Conservation (phyloP, 192 early-diverging fungal species). For the Umbelopsis sp. region DNA sequence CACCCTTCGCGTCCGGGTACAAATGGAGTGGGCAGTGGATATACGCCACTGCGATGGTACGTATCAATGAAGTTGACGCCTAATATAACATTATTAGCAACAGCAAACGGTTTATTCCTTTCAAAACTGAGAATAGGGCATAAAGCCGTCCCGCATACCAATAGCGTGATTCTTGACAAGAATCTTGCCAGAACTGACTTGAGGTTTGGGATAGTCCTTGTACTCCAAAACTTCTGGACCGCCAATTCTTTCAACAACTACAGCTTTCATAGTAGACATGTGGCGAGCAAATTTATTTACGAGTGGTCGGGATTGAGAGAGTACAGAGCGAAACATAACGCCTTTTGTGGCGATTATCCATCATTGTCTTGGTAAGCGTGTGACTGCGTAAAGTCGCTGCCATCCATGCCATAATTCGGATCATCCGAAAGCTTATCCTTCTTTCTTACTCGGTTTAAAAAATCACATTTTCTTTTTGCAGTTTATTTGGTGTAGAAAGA, state of each 20-base stretch:
- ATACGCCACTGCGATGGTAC: constrained; percentile 83
- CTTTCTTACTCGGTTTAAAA: too few relatives aligned
- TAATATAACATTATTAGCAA: constrained; percentile 4
- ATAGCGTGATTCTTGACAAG: constrained; percentile 76
- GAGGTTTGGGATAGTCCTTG: constrained; percentile 52
- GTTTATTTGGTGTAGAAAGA: too few relatives aligned
- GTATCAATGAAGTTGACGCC: constrained; percentile 91
- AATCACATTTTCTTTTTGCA: too few relatives aligned
- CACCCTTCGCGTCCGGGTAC: constrained; percentile 78
- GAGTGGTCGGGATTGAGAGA: not conserved
- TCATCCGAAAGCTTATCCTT: too few relatives aligned
- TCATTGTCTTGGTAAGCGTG: too few relatives aligned
- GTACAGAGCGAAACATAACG: constrained; percentile 7
- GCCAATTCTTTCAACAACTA: constrained; percentile 56
- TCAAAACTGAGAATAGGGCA: not conserved
- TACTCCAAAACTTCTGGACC: constrained; percentile 61
- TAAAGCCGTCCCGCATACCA: constrained; percentile 38
- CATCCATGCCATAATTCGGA: too few relatives aligned
- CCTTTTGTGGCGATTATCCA: not conserved
- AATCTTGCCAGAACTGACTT: constrained; percentile 53
- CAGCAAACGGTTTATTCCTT: not conserved
- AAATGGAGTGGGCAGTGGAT: constrained; percentile 64
- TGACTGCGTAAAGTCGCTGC: too few relatives aligned
- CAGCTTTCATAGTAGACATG: constrained; percentile 49
- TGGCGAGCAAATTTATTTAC: constrained; percentile 15